phyloP scores from a whole-genome alignment of 148 eudicot species.

The Camellia sinensis region DNA sequence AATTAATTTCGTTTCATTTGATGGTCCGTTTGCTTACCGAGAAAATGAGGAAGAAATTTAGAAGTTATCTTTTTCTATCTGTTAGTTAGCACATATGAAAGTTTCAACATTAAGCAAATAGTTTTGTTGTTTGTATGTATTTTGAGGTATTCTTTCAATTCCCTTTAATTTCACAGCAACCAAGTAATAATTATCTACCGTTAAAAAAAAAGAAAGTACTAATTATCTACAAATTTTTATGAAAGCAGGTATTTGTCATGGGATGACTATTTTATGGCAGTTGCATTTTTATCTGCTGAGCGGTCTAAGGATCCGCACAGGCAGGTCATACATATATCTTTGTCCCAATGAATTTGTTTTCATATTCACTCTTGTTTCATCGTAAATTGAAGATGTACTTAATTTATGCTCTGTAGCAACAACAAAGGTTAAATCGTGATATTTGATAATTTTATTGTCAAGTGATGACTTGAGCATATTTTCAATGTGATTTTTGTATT shows the following conservation, averaged over 20 bases:
- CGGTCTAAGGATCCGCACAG: conserved; percentile 95
- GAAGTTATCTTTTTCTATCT: neutral
- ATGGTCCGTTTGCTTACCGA: neutral
- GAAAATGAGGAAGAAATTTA: neutral
- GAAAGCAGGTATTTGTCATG: conserved; percentile 71
- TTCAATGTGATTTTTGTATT: too few relatives aligned
- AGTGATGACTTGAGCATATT: neutral
- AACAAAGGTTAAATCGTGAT: neutral
- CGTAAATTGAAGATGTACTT: neutral
- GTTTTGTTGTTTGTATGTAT: neutral
- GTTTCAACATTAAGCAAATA: neutral
- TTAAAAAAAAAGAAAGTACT: too few relatives aligned
- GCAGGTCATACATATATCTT: conserved; percentile 47
- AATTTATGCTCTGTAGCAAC: neutral
- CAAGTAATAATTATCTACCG: neutral
- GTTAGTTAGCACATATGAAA: neutral
- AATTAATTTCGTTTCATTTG: neutral
- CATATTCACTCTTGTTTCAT: neutral
- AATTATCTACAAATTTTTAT: neutral
- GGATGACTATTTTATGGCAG: conserved; percentile 97
- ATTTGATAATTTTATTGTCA: neutral
- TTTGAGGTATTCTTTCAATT: neutral
- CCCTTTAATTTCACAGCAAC: neutral
- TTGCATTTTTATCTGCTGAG: conserved; percentile 91
- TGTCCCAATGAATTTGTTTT: neutral